These are phyloP conservation scores for Phytophthora nicotianae DNA, from an alignment of 352 stramenopile species.

Conservation along the genomic window DNA sequence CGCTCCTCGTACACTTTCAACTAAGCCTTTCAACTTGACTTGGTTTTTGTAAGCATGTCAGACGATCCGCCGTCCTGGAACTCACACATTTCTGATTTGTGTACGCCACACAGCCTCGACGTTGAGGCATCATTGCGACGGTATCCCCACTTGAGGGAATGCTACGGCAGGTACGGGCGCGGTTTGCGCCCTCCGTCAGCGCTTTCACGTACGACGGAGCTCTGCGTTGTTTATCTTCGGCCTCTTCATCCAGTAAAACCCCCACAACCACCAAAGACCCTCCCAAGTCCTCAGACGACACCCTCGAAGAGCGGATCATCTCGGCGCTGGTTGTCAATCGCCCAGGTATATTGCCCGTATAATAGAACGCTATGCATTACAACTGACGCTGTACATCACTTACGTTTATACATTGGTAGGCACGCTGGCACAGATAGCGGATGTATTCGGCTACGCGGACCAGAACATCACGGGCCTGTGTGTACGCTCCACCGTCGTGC, in stretches of 20 bases:
- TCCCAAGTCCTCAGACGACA: slow-evolving; percentile 2
- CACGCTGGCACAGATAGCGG: slow-evolving; percentile 68
- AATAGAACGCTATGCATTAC: not conserved
- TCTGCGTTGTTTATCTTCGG: slow-evolving; percentile 3
- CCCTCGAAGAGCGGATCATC: slow-evolving; percentile 69
- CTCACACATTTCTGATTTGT: not conserved
- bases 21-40: too few species aligned
- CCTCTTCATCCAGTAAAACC: not conserved
- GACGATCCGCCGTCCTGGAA: too few species aligned
- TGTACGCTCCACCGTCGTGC: slow-evolving; percentile 72
- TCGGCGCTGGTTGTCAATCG: slow-evolving; percentile 77
- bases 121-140: slow-evolving; percentile 1
- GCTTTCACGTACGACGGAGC: not conserved
- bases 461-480: slow-evolving; percentile 80
- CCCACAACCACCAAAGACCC: not conserved
- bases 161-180: slow-evolving; percentile 17
- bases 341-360: slow-evolving; percentile 31
- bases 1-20: too few species aligned
- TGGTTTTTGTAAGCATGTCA: too few species aligned
- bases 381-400: slow-evolving; percentile 1
- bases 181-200: slow-evolving; percentile 11
- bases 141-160: slow-evolving; percentile 11
- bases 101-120: slow-evolving; percentile 7
- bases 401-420: slow-evolving; percentile 19
- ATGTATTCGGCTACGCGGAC: slow-evolving; percentile 72